A percentile compares a stretch with the other conserved stretches of the same genome.
phyloP scores from a whole-genome alignment of 441 rosid genomes.

The Arabidopsis hybrid region DNA sequence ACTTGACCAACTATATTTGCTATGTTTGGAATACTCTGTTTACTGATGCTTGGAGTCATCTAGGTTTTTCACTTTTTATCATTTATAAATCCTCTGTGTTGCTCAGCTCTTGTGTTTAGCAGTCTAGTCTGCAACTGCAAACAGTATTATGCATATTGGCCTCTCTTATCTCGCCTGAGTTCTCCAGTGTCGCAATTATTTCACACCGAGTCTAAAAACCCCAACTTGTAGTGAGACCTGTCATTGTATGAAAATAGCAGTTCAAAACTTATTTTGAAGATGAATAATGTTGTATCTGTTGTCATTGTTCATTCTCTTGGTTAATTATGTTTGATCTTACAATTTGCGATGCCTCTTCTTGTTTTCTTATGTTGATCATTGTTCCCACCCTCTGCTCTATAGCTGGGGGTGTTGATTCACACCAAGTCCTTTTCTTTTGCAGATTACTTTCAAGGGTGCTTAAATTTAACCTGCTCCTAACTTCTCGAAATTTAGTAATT shows the following conservation, averaged over 20 bases:
- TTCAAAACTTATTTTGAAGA: not conserved
- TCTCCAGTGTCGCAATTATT: not conserved
- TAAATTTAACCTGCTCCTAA: slow-evolving; percentile 35
- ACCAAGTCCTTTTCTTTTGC: slow-evolving; percentile 42
- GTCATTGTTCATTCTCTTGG: not conserved
- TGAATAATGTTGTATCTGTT: not conserved
- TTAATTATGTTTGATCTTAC: not conserved
- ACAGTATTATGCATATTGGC: too few species aligned
- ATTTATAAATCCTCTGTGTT: not conserved
- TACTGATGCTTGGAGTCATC: not conserved
- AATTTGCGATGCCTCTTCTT: not conserved
- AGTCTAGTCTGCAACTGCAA: slow-evolving; percentile 7
- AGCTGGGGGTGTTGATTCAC: slow-evolving; percentile 48
- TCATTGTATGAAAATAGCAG: not conserved
- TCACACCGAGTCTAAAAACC: not conserved
- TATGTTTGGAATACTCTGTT: slow-evolving; percentile 18
- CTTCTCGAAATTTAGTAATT: slow-evolving; percentile 1
- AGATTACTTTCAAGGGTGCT: slow-evolving; percentile 43
- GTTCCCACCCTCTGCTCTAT: slow-evolving; percentile 27
- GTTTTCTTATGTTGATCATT: slow-evolving; percentile 1
- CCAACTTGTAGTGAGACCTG: not conserved
- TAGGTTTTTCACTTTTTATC: not conserved
- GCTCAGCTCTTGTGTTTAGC: slow-evolving; percentile 19
- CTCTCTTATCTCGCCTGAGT: too few species aligned
- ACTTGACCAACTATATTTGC: not conserved